Evolutionary conservation across 768 basidiomycete genomes (phyloP).

Genomic region (Rickenella mellea): DNA sequence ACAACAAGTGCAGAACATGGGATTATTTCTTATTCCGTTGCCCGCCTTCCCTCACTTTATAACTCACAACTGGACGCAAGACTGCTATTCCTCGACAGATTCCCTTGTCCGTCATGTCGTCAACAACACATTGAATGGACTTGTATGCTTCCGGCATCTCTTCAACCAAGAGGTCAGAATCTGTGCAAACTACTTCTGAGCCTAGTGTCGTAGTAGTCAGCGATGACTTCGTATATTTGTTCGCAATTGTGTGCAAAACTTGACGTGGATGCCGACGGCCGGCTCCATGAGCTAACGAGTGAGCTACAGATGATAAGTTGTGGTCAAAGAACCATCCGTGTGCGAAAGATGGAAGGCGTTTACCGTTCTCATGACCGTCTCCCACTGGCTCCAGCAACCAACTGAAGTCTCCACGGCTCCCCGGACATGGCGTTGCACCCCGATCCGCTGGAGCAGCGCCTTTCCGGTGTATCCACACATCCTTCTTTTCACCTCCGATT

Average conservation of each 20-base stretch:
- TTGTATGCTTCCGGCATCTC: conserved; percentile 32
- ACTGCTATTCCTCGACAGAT: conserved; percentile 20
- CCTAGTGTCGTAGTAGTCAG: conserved; percentile 24
- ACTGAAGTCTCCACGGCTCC: conserved; percentile 28
- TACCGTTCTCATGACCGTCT: conserved; percentile 26
- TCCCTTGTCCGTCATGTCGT: conserved; percentile 23
- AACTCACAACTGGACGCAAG: conserved; percentile 27
- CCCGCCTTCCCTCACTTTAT: conserved; percentile 22
- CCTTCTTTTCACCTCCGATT: conserved; percentile 10
- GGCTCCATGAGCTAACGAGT: conserved; percentile 30
- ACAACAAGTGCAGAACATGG: no score
- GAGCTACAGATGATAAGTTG: conserved; percentile 11
- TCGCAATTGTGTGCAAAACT: conserved; percentile 20
- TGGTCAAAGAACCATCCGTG: background rate
- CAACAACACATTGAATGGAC: conserved; percentile 23
- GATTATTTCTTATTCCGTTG: no score
- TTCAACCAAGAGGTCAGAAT: conserved; percentile 26
- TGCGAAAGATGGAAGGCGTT: no score
- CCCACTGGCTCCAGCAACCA: conserved; percentile 25
- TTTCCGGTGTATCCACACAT: conserved; percentile 30
- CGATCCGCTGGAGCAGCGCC: conserved; percentile 27
- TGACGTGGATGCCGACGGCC: conserved; percentile 26
- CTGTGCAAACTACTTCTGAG: conserved; percentile 26
- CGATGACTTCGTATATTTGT: conserved; percentile 18
- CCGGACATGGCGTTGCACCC: conserved; percentile 27